These are phyloP conservation scores for Saccharum hybrid DNA, from an alignment of 202 grass and related monocot genomes.

Conservation along the genomic window DNA sequence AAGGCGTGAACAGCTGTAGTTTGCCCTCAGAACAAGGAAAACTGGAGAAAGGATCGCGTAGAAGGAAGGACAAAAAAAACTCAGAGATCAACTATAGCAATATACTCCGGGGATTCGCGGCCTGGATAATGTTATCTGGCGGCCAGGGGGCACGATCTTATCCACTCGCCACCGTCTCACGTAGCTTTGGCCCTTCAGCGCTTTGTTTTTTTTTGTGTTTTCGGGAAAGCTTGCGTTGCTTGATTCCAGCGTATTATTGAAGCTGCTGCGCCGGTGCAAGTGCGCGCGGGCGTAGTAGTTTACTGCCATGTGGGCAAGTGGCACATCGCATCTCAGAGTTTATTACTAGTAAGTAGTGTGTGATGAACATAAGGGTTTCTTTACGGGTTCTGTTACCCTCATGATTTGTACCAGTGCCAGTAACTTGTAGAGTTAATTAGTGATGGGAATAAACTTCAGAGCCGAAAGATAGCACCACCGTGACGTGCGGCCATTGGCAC, in stretches of 20 bases:
- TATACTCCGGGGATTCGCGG: slow-evolving; percentile 38
- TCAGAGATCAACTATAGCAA: background rate
- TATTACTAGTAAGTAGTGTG: too few relatives aligned
- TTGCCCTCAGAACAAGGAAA: slow-evolving; percentile 39
- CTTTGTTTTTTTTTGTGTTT: slow-evolving; percentile 16
- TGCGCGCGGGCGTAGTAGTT: background rate
- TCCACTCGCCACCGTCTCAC: background rate
- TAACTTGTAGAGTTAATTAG: background rate
- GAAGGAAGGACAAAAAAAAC: too few relatives aligned
- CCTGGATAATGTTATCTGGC: slow-evolving; percentile 18
- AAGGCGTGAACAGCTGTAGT: slow-evolving; percentile 40
- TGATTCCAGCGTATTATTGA: slow-evolving; percentile 1
- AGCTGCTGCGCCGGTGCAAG: background rate
- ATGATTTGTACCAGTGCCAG: background rate
- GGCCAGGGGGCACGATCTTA: background rate
- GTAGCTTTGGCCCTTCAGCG: background rate
- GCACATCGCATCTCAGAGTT: background rate
- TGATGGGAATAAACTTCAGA: background rate
- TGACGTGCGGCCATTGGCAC: too few relatives aligned
- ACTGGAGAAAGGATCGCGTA: background rate
- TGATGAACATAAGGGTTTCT: background rate
- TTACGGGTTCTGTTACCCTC: background rate
- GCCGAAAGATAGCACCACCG: background rate
- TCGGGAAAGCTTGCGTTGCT: background rate
- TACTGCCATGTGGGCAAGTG: slow-evolving; percentile 18